Percentiles rank a stretch among this genome's conserved stretches.
Evolutionary conservation across 2,329 filamentous ascomycete genomes (phyloP).

Genomic region (Pseudohalonectria lignicola): DNA sequence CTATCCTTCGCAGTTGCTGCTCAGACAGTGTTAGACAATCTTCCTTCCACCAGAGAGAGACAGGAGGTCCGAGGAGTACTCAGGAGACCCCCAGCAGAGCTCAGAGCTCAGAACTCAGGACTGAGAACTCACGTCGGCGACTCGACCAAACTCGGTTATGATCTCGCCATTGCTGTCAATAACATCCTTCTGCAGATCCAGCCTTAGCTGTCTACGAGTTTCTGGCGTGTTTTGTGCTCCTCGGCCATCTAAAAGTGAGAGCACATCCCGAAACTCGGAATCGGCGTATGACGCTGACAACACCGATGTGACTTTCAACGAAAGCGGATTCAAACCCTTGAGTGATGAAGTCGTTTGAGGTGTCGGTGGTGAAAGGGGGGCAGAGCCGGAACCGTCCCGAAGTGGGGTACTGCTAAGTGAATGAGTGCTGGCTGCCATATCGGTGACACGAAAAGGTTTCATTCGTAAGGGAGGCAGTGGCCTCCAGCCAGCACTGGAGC

Average conservation of each 20-base stretch:
- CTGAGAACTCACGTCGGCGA: constrained; percentile 60
- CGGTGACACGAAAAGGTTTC: too few species aligned
- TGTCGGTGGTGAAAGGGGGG: constrained; percentile 19
- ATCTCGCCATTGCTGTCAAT: constrained; percentile 88
- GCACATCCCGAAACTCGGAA: constrained; percentile 76
- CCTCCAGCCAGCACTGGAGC: too few species aligned
- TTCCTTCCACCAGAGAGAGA: not conserved
- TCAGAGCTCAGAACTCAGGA: too few species aligned
- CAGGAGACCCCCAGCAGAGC: too few species aligned
- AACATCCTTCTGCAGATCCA: constrained; percentile 83
- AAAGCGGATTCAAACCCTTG: constrained; percentile 53
- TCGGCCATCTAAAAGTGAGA: constrained; percentile 66
- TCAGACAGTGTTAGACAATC: constrained; percentile 12
- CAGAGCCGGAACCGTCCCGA: constrained; percentile 3
- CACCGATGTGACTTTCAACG: constrained; percentile 72
- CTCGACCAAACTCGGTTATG: constrained; percentile 75
- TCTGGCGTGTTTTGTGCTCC: constrained; percentile 64
- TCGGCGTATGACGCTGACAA: constrained; percentile 90
- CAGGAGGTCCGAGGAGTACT: not conserved
- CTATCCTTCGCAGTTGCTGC: constrained; percentile 80
- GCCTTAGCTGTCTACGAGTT: constrained; percentile 64
- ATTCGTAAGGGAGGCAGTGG: too few species aligned
- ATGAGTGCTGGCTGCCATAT: too few species aligned
- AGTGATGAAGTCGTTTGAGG: constrained; percentile 12
- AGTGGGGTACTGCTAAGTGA: not conserved